phyloP scores from a whole-genome alignment of 257 asterid genomes.

The Forsythia viridissima region DNA sequence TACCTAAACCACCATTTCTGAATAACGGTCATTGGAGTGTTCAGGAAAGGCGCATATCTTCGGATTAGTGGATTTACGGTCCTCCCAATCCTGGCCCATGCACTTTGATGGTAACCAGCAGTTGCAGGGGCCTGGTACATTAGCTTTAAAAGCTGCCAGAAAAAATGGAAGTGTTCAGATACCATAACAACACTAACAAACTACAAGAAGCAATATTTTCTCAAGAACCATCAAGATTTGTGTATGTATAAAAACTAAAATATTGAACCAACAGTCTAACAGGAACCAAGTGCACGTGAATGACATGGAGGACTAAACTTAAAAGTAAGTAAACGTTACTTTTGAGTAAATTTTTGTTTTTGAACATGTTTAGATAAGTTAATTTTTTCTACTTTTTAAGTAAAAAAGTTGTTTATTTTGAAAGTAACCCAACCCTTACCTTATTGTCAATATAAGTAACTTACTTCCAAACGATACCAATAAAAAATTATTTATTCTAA shows the following conservation, averaged over 20 bases:
- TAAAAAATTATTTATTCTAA: not conserved
- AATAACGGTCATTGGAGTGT: conserved; percentile 62
- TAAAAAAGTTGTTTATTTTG: not conserved
- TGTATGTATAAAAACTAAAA: not conserved
- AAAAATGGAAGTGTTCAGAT: not conserved
- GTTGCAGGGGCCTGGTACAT: conserved; percentile 95
- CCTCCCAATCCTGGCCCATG: conserved; percentile 82
- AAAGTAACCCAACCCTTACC: not conserved
- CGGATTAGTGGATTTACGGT: conserved; percentile 59
- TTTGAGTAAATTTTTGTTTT: not conserved
- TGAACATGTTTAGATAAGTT: too few species aligned
- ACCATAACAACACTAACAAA: not conserved
- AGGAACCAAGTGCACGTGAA: not conserved
- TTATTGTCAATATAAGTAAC: not conserved
- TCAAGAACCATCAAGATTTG: not conserved
- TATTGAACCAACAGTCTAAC: not conserved
- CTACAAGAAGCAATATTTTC: not conserved
- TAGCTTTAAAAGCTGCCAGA: conserved; percentile 77
- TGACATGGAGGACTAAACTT: not conserved
- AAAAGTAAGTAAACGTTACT: not conserved
- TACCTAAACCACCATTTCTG: conserved; percentile 94
- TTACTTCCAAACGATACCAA: not conserved
- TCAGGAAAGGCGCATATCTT: conserved; percentile 71
- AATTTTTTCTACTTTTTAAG: not conserved
- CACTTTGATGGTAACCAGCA: conserved; percentile 83